Evolutionary conservation across 1,284 basidiomycete species (phyloP).

Genomic region (Megacollybia platyphylla): DNA sequence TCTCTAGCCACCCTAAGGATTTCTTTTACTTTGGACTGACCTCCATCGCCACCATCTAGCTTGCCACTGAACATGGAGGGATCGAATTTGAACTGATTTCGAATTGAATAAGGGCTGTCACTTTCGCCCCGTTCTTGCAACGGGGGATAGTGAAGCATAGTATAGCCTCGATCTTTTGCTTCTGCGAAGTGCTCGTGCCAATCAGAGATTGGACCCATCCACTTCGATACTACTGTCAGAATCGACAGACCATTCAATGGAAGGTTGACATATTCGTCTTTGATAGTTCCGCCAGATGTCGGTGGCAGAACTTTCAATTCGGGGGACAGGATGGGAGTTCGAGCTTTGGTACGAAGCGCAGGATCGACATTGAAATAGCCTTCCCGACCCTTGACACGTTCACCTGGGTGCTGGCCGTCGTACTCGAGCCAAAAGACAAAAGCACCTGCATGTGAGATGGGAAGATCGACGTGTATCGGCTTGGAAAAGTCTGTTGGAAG

Average conservation of each 20-base stretch:
- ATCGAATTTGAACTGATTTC: conserved; percentile 77
- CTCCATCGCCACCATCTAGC: conserved; percentile 32
- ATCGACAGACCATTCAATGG: conserved; percentile 80
- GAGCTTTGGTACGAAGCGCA: conserved; percentile 60
- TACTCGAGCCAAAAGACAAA: conserved; percentile 93
- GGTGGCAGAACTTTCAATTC: conserved; percentile 40
- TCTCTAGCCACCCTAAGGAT: conserved; percentile 60
- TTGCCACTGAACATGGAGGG: conserved; percentile 49
- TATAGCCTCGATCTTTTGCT: conserved; percentile 82
- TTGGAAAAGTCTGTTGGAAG: conserved; percentile 76
- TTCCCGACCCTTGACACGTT: conserved; percentile 66
- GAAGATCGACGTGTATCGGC: conserved; percentile 84
- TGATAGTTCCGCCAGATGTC: conserved; percentile 30
- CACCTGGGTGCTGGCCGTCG: conserved; percentile 43
- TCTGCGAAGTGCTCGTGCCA: conserved; percentile 78
- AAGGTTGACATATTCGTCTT: conserved; percentile 44
- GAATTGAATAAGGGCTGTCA: conserved; percentile 85
- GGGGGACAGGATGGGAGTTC: conserved; percentile 57
- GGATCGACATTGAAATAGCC: conserved; percentile 97
- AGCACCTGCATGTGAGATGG: conserved; percentile 89
- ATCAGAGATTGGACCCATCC: conserved; percentile 77
- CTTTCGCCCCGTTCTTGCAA: conserved; percentile 83
- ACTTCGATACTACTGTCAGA: conserved; percentile 86
- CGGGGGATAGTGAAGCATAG: conserved; percentile 92
- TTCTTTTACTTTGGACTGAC: conserved; percentile 44